Evolutionary conservation across 192 early-diverging fungal genomes (phyloP), one percentile per base, ranked within the genome.

Genomic region (Coemansia sp.): DNA sequence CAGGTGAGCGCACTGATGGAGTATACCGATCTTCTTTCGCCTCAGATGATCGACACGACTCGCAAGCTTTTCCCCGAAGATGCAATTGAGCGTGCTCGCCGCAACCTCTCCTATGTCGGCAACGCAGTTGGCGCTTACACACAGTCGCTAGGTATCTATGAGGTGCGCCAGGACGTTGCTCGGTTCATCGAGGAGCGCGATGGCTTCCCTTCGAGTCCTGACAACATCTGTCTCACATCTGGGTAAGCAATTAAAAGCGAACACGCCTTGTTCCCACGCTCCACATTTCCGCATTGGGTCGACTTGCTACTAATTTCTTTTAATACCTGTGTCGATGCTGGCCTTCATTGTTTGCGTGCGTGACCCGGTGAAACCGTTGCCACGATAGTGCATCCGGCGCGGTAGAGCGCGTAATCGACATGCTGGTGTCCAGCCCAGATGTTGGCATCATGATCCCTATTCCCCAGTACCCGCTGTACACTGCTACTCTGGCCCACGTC

Each of bases 381-480:
- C 62, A 29, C 55, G 4, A 19, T 71, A 71, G 70, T 17, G 97
- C 96, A 13, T 94, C 92, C 36, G 87, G 91, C n/a, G 97, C 93
- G 58, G 94, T 99, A 17, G 96, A 99, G 84, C 86, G 87, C 2
- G 87, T 97, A 48, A 85, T 99, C 22, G 93, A 99, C 74, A 87
- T 92, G 69, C 76, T 98, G 22, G 91, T 95, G 38, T 84, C 90
- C 41, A 74, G 92, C 76, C 67, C 71, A 36, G 85, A 92, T 29
- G 90, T 94, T 44, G 97, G 97, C 34, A 92, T 99, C 74, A 95
- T 99, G 96, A 98, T 98, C 70, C 97, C 97, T 24, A 95, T 99
- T 61, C 97, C 97, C 39, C 97, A 99, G 75, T 99, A 99, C 73
- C 97, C 97, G 58, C 89, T 99, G 31, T 99, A 99, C 86, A 93